Evolutionary conservation across 2,329 filamentous ascomycete genomes (phyloP), one percentile per base, ranked within the genome.

Genomic region (Penicillium sp.): DNA sequence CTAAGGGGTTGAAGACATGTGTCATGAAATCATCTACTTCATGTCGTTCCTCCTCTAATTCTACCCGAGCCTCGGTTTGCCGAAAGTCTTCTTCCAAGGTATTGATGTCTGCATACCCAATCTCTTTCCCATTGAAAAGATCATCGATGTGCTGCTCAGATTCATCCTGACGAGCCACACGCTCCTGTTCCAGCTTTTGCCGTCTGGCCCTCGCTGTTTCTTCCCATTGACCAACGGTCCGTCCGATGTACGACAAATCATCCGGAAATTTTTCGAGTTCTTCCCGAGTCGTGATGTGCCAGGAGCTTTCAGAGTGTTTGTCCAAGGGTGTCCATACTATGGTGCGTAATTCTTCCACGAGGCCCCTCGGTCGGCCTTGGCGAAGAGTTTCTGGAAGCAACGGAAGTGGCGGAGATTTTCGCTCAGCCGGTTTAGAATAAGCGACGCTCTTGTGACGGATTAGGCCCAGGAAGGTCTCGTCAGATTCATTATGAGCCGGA

Each of bases 41-140:
- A 11, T 73, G 73, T 41, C 79, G 73, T 58, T 83, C 81, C 67
- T 84, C 82, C 44, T 79, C 75, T n/a, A 80, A 75, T 60, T 81
- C 81, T 39, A 75, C 72, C 33, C 78, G 75, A 45, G 76, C 77
- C 66, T 85, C 82, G 10, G 75, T 75, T 53, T 80, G 76, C 56
- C 82, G 81, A 62, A 83, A 83, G 31, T 83, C 81, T 48, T 81
- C 77, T 64, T 85, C 82, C 10, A 84, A 71, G 16, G 75, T 75
- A 38, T 78, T 79, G 62, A 85, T 82, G 48, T 84, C 82, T 13
- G 81, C 81, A 66, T 85, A 84, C 0, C 81, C 81, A 44, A 85
- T 84, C 61, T 83, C 79, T 53, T 84, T 78, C 48, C 77, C 77
- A 60, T 84, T 80, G 70, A 84, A 85, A 1, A 84, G 72, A 1